Base-by-base conservation (phyloP, 2,329 filamentous ascomycete genomes). In the Epichloe sylvatica region DNA sequence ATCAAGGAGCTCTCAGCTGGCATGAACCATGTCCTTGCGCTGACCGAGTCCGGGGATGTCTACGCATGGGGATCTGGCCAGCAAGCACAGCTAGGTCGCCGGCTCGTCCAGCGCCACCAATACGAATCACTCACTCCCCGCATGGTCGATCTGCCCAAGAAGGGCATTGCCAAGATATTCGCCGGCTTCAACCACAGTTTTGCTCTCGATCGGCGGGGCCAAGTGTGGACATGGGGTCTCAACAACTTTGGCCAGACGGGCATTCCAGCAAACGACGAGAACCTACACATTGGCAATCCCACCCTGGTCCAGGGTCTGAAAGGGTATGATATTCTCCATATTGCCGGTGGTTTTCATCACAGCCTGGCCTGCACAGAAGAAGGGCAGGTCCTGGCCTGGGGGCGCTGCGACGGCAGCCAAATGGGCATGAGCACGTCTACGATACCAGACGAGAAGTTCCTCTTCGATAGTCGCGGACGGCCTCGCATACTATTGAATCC, bases 201-300 rank as follows among this genome's bases (percentile, higher is more conserved):
- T 54, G 81, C 80, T n/a, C 73, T 86, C 45, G 74, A 78, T 57
- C 71, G 73, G 41, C 74, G 74, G 13, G 81, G 77, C n/a, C 74
- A 76, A 42, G 76, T 85, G 17, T 85, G 76, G 65, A 71, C 75
- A 0, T 87, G 83, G 81, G 83, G 83, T 3, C 65, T 84, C 39
- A 87, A 87, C 67, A 83, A 79, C 60, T 86, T 80, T 60, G 80
- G 78, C 47, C 78, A 86, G 63, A 83, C 80, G 9, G 84, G 80
- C 45, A 73, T 83, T 52, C 53, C 39, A 6, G 67, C 72, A 21
- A 40, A 70, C 84, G 52, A 67, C 72, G 34, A 74, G 72, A 49
- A 77, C 78, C 25, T 51, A 5, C 3, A 73, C 70, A 4, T 63
- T 76, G 45, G 75, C 15, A 50, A 34, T 36, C 53, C 53, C 6